Evolutionary conservation across 108 stramenopile species (phyloP), one percentile per base, ranked within the genome.

Genomic region (Schizochytrium sp.): DNA sequence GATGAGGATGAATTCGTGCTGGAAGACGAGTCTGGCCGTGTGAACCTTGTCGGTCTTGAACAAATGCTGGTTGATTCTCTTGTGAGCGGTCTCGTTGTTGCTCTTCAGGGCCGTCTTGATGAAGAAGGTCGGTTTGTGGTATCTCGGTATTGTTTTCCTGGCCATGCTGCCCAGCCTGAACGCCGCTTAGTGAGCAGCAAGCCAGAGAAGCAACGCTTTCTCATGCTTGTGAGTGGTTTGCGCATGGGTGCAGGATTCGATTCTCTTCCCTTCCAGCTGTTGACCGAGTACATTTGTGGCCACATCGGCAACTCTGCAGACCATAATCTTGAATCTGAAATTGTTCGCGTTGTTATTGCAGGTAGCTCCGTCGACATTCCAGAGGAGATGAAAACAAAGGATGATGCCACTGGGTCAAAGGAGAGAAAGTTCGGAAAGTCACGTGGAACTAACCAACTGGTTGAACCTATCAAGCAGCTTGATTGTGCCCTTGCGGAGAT

Each of bases 1-100:
- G 89, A 72, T 4, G 93, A 93, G 12, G 93, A 94, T 57, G 57
- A 56, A 3, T 57, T 93, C 38, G 56, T 91, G 45, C 76, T 94
- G n/a, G 91, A 91, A 57, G 91, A 91, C 88, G 57, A 58, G 44
- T 88, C 87, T 44, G 91, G 91, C 41, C 89, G 91, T 49, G 28
- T 91, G 2, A 28, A 19, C 4, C 89, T 91, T 17, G 28, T 57
- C 56, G 76, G 50, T 19, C 8, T 10, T 1, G 88, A 56, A 2
- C 12, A 13, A 0, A 3, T 56, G 61, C 46, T 60, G 45, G 3
- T 15, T 46, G 28, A n/a, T 50, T 38, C 89, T 12, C 91, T 92
- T 40, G 57, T 57, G 46, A 91, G 91, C 40, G 93, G 93, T 2
- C 41, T 93, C 50, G 91, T 90, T 3, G 89, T 93, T 17, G 93